Percentiles rank a stretch among this genome's conserved stretches.
Evolutionary conservation across 768 basidiomycete genomes (phyloP).

Genomic region (Mycena alexandri): DNA sequence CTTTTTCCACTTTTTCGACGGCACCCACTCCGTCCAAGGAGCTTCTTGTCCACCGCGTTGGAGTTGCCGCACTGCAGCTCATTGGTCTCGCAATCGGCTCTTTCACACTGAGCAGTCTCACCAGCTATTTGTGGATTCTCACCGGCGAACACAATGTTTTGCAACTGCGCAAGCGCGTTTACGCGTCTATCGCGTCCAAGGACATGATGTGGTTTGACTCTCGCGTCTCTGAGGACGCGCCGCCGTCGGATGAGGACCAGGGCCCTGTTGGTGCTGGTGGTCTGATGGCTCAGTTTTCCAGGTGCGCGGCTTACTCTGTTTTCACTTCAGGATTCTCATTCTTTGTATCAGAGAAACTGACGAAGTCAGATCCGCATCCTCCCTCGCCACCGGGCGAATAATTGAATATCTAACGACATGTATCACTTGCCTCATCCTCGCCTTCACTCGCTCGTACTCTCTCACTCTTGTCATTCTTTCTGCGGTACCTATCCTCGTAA

Average conservation of each 20-base stretch:
- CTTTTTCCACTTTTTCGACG: slow-evolving; percentile 71
- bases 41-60: slow-evolving; percentile 67
- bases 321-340: slow-evolving; percentile 1
- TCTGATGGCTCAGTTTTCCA: slow-evolving; percentile 92
- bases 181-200: slow-evolving; percentile 71
- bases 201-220: slow-evolving; percentile 94
- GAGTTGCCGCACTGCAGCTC: slow-evolving; percentile 73
- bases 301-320: slow-evolving; percentile 55
- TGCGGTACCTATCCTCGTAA: slow-evolving; percentile 83
- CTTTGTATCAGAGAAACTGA: slow-evolving; percentile 83
- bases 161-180: slow-evolving; percentile 76
- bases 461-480: slow-evolving; percentile 94
- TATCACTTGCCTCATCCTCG: slow-evolving; percentile 83
- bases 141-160: slow-evolving; percentile 86
- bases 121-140: slow-evolving; percentile 87
- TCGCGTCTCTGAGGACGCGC: slow-evolving; percentile 54
- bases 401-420: slow-evolving; percentile 87
- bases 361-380: slow-evolving; percentile 88
- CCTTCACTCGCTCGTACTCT: slow-evolving; percentile 82
- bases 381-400: slow-evolving; percentile 81
- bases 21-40: slow-evolving; percentile 56
- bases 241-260: slow-evolving; percentile 51
- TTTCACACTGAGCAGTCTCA: slow-evolving; percentile 79
- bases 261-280: slow-evolving; percentile 86
- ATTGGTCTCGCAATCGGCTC: slow-evolving; percentile 75